Evolutionary conservation across 257 asterid species (phyloP).

Genomic region (Nicotiana otophora): DNA sequence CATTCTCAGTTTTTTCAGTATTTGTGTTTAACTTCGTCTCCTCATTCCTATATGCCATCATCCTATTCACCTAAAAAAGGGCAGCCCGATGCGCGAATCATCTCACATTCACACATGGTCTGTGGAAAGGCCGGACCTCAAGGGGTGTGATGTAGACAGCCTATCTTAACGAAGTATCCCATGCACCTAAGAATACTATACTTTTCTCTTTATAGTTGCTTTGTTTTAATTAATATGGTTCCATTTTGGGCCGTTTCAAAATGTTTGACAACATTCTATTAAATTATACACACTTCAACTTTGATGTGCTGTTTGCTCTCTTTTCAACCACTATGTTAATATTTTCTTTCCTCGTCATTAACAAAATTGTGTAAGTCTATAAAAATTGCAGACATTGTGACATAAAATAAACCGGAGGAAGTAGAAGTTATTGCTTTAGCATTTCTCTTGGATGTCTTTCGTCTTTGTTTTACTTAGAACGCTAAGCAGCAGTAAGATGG

Average conservation of each 20-base stretch:
- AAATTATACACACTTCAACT: not conserved
- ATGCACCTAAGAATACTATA: no score
- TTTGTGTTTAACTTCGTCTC: not conserved
- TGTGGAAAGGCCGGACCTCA: no score
- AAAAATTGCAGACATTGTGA: not conserved
- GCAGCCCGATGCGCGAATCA: no score
- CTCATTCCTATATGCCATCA: not conserved
- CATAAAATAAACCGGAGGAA: not conserved
- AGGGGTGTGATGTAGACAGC: no score
- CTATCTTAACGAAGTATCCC: no score
- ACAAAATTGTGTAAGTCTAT: not conserved
- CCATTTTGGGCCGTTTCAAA: not conserved
- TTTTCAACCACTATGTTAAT: not conserved
- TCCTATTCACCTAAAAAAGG: not conserved
- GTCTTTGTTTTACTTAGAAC: not conserved
- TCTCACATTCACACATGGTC: no score
- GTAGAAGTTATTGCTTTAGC: not conserved
- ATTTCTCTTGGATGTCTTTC: not conserved
- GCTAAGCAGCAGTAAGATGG: not conserved
- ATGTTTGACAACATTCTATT: not conserved
- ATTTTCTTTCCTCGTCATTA: not conserved
- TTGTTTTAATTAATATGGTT: not conserved
- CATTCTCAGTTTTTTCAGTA: not conserved
- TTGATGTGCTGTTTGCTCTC: not conserved
- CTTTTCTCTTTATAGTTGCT: not conserved